Percentiles rank a stretch among this genome's conserved stretches.
phyloP scores from a whole-genome alignment of 768 basidiomycete genomes.

The Dacryopinax spathularia region DNA sequence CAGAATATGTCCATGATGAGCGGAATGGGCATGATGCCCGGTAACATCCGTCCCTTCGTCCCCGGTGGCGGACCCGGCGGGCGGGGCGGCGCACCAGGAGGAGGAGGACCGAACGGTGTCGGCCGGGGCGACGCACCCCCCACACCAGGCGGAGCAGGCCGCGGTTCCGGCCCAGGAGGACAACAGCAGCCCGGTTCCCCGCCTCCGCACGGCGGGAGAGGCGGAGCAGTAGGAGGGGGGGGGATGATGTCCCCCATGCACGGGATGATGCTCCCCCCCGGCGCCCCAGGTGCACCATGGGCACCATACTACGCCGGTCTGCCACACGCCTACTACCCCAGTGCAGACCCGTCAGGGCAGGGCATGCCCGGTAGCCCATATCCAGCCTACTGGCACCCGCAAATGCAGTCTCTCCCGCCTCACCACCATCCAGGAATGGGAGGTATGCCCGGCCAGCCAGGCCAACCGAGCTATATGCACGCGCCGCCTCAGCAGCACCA shows the following conservation, averaged over 20 bases:
- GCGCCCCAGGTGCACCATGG: not conserved
- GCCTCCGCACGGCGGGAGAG: not conserved
- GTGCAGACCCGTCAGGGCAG: not conserved
- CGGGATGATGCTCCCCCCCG: not conserved
- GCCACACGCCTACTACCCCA: not conserved
- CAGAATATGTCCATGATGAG: not conserved
- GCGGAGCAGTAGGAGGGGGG: no score
- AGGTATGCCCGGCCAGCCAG: no score
- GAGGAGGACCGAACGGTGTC: not conserved
- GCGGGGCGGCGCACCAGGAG: not conserved
- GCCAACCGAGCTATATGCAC: no score
- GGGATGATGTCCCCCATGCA: constrained; percentile 1
- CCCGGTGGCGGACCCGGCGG: not conserved
- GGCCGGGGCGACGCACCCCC: not conserved
- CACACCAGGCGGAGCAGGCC: not conserved
- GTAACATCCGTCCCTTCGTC: not conserved
- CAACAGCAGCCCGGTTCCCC: not conserved
- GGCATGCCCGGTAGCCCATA: not conserved
- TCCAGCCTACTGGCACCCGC: not conserved
- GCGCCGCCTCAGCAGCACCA: no score
- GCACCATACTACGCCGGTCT: not conserved
- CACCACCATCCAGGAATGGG: no score
- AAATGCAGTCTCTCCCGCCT: not conserved
- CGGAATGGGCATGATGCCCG: not conserved
- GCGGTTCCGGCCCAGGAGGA: not conserved